phyloP scores from a whole-genome alignment of 2,329 filamentous ascomycete genomes.

The Fusarium staphyleae region DNA sequence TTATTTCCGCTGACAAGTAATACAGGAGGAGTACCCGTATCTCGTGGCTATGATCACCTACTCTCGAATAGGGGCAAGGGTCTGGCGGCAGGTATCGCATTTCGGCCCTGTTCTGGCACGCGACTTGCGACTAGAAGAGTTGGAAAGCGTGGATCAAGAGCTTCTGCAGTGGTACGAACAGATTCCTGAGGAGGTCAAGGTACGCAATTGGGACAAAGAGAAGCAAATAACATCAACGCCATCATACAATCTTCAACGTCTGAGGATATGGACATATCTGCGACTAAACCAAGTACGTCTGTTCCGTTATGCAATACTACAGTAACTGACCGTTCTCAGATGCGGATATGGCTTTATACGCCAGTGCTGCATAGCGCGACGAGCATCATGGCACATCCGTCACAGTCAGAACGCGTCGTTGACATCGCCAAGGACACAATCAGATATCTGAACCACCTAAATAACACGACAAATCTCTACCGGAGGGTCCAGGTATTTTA shows the following conservation, averaged over 20 bases:
- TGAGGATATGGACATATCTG: slow-evolving; percentile 85
- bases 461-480: slow-evolving; percentile 76
- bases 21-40: slow-evolving; percentile 67
- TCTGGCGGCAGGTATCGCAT: slow-evolving; percentile 82
- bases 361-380: slow-evolving; percentile 85
- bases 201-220: slow-evolving; percentile 65
- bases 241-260: slow-evolving; percentile 72
- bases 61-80: slow-evolving; percentile 81
- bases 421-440: slow-evolving; percentile 81
- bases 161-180: slow-evolving; percentile 86
- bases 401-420: slow-evolving; percentile 76
- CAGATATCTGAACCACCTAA: slow-evolving; percentile 72
- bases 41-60: slow-evolving; percentile 86
- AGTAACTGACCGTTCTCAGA: slow-evolving; percentile 47
- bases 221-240: slow-evolving; percentile 61
- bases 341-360: slow-evolving; percentile 87
- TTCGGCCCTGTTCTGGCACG: slow-evolving; percentile 67
- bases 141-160: slow-evolving; percentile 82
- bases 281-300: slow-evolving; percentile 75
- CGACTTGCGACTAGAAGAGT: slow-evolving; percentile 74
- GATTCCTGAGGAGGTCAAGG: slow-evolving; percentile 68
- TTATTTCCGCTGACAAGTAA: slow-evolving; percentile 29
- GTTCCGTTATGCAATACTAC: neutral
- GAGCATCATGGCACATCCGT: slow-evolving; percentile 79
- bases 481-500: slow-evolving; percentile 77